Conservation (phyloP, 495 filamentous ascomycete genomes). For the Penicillium verhagenii region DNA sequence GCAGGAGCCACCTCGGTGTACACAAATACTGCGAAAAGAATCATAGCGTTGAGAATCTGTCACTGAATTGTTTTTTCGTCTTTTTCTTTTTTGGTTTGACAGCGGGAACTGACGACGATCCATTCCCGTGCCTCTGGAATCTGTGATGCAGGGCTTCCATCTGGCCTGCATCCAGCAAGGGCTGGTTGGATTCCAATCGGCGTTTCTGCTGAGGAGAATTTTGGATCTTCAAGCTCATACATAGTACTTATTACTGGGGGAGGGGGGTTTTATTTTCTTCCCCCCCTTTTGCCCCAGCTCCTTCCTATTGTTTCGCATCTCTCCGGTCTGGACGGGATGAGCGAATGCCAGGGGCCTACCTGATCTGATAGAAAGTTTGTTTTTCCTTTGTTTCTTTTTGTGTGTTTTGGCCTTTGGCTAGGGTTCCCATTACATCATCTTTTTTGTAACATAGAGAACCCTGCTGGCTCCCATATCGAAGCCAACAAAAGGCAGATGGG, state of each 20-base stretch:
- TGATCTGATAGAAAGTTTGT: neutral
- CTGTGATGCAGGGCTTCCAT: slow-evolving; percentile 20
- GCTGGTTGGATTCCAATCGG: slow-evolving; percentile 9
- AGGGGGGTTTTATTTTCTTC: too few relatives aligned
- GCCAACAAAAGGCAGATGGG: neutral
- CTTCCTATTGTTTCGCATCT: neutral
- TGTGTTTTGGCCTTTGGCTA: neutral
- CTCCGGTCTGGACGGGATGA: neutral
- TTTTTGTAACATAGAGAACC: neutral
- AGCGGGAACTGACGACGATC: slow-evolving; percentile 25
- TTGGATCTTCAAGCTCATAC: neutral
- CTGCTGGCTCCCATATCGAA: neutral
- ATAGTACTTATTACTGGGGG: too few relatives aligned
- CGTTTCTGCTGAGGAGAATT: neutral
- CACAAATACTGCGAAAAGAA: neutral
- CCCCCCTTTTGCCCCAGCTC: neutral
- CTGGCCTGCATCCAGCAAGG: slow-evolving; percentile 14
- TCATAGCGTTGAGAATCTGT: slow-evolving; percentile 10
- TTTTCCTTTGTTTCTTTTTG: neutral
- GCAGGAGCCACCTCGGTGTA: slow-evolving; percentile 8
- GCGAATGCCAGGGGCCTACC: neutral
- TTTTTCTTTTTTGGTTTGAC: slow-evolving; percentile 18
- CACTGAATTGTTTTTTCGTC: slow-evolving; percentile 8
- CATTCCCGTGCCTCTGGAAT: slow-evolving; percentile 15
- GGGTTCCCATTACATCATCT: slow-evolving; percentile 10